These are phyloP conservation scores for Nymphaea thermarum DNA, from an alignment of 164 flowering plant species.

Conservation along the genomic window DNA sequence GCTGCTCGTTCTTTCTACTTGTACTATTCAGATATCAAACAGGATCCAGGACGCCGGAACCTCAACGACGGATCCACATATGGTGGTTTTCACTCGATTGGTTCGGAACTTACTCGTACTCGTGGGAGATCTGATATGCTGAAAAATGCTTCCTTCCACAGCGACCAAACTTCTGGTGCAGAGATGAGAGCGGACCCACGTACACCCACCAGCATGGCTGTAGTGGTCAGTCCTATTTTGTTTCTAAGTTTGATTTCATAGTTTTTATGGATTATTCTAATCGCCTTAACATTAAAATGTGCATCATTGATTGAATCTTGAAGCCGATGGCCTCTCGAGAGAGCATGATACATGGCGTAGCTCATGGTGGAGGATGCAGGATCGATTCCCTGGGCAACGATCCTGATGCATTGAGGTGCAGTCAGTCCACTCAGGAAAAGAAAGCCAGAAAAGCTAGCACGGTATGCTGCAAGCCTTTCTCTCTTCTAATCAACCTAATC, in stretches of 20 bases:
- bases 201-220: conserved; percentile 70
- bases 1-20: no score
- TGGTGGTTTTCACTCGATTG: conserved; percentile 75
- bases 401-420: conserved; percentile 23
- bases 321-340: conserved; percentile 80
- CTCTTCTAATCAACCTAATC: not conserved
- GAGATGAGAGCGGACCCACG: conserved; percentile 28
- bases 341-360: conserved; percentile 43
- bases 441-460: conserved; percentile 64
- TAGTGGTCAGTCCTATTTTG: conserved; percentile 22
- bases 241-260: not conserved
- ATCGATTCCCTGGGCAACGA: conserved; percentile 12
- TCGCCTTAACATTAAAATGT: not conserved
- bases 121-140: conserved; percentile 25
- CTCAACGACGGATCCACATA: conserved; percentile 54
- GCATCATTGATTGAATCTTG: conserved; percentile 6
- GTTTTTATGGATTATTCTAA: not conserved
- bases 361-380: conserved; percentile 18
- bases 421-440: conserved; percentile 57
- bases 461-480: conserved; percentile 22
- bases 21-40: not conserved
- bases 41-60: conserved; percentile 18
- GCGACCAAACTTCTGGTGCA: conserved; percentile 27
- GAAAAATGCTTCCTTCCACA: conserved; percentile 33
- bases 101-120: conserved; percentile 81